phyloP scores from a whole-genome alignment of 2,329 filamentous ascomycete genomes.

The Corynespora cassiicola region DNA sequence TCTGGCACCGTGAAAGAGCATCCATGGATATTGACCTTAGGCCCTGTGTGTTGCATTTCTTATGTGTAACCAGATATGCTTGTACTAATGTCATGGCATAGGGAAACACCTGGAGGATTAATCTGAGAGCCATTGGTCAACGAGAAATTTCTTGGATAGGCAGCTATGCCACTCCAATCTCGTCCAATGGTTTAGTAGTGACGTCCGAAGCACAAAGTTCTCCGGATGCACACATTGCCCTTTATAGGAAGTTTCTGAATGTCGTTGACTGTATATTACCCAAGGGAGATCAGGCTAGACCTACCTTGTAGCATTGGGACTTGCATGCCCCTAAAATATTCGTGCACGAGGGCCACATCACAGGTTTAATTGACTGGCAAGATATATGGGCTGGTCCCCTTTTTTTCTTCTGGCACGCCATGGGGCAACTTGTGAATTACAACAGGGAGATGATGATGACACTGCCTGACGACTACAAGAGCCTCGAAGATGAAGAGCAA shows the following conservation, averaged over 20 bases:
- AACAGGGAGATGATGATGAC: constrained; percentile 32
- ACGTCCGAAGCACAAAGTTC: constrained; percentile 13
- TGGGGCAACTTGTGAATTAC: constrained; percentile 38
- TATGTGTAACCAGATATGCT: constrained; percentile 4
- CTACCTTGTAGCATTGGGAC: constrained; percentile 50
- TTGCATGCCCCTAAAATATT: constrained; percentile 50
- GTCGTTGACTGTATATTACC: constrained; percentile 38
- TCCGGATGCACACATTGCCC: constrained; percentile 36
- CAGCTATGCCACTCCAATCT: constrained; percentile 24
- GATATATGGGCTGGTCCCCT: constrained; percentile 35
- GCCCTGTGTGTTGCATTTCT: constrained; percentile 46
- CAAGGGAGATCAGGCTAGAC: constrained; percentile 19
- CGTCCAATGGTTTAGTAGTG: constrained; percentile 24
- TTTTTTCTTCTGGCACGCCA: too few relatives aligned
- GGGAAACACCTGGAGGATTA: constrained; percentile 44
- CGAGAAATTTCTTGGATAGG: constrained; percentile 46
- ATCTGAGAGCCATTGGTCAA: constrained; percentile 35
- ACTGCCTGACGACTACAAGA: constrained; percentile 28
- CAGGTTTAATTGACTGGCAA: constrained; percentile 53
- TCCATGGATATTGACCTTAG: constrained; percentile 46
- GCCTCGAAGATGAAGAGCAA: constrained; percentile 31
- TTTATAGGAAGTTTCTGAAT: constrained; percentile 42
- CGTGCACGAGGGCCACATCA: constrained; percentile 42
- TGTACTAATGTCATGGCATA: constrained; percentile 19
- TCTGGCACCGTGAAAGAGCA: constrained; percentile 45